phyloP scores from a whole-genome alignment of 1,284 basidiomycete species.

The Acaromyces ingoldii region DNA sequence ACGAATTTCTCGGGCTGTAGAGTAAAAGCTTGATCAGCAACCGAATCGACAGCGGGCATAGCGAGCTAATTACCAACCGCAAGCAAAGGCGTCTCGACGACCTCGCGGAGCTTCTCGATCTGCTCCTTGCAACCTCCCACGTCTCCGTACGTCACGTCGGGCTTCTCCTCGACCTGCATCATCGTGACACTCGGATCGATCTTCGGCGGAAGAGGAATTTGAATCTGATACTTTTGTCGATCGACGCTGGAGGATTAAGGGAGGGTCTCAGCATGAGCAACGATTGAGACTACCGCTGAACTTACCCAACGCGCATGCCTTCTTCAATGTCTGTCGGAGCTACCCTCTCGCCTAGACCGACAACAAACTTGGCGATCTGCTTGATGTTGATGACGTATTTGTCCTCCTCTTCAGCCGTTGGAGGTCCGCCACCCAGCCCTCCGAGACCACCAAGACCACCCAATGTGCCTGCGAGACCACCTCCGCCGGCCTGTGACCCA shows the following conservation, averaged over 20 bases:
- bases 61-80: not conserved
- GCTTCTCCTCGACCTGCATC: conserved; percentile 99
- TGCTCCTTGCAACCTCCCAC: conserved; percentile 99
- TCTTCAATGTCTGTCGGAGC: conserved; percentile 98
- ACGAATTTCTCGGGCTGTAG: conserved; percentile 90
- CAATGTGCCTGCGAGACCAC: conserved; percentile 7
- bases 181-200: conserved; percentile 99
- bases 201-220: conserved; percentile 99
- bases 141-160: conserved; percentile 96
- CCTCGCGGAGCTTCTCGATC: conserved; percentile 97
- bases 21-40: conserved; percentile 56
- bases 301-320: conserved; percentile 97
- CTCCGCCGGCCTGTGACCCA: not conserved
- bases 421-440: conserved; percentile 49
- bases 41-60: not conserved
- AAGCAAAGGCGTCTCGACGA: conserved; percentile 89
- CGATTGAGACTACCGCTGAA: conserved; percentile 11
- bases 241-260: too few species aligned
- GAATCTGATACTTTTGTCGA: conserved; percentile 98
- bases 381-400: conserved; percentile 99
- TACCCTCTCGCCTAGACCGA: conserved; percentile 90
- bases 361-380: conserved; percentile 99
- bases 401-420: conserved; percentile 83
- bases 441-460: conserved; percentile 28
- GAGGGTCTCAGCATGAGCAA: too few species aligned